These are phyloP conservation scores for Priceomyces haplophilus DNA, from an alignment of 805 yeast species.

Conservation along the genomic window DNA sequence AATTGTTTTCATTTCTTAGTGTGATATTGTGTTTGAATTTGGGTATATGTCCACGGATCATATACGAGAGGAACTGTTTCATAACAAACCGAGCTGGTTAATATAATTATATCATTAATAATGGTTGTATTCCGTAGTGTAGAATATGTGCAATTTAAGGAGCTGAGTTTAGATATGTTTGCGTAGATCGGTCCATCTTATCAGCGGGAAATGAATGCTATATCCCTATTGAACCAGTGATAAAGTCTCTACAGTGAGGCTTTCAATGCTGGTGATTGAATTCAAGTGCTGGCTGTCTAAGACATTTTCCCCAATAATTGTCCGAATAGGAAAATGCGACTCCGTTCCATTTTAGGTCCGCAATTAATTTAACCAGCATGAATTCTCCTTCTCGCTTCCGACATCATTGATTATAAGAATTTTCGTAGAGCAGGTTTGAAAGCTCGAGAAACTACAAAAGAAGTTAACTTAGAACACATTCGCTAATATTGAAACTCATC, in stretches of 20 bases:
- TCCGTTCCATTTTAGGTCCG: background rate
- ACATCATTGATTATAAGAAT: background rate
- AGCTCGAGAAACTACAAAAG: background rate
- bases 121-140: too few relatives aligned
- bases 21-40: background rate
- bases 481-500: background rate
- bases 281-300: background rate
- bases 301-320: background rate
- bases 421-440: background rate
- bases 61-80: conserved; percentile 1
- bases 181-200: too few relatives aligned
- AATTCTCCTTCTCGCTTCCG: background rate
- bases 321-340: conserved; percentile 1
- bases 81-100: background rate
- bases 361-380: conserved; percentile 6
- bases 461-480: background rate
- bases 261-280: background rate
- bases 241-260: too few relatives aligned
- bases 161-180: too few relatives aligned
- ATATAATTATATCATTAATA: background rate
- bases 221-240: too few relatives aligned
- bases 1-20: conserved; percentile 2
- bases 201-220: too few relatives aligned
- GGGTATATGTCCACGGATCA: conserved; percentile 1
- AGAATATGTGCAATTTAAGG: too few relatives aligned